A percentile compares a stretch with the other conserved stretches of the same genome.
Evolutionary conservation across 2,329 filamentous ascomycete species (phyloP).

Genomic region (Diaporthe australafricana): DNA sequence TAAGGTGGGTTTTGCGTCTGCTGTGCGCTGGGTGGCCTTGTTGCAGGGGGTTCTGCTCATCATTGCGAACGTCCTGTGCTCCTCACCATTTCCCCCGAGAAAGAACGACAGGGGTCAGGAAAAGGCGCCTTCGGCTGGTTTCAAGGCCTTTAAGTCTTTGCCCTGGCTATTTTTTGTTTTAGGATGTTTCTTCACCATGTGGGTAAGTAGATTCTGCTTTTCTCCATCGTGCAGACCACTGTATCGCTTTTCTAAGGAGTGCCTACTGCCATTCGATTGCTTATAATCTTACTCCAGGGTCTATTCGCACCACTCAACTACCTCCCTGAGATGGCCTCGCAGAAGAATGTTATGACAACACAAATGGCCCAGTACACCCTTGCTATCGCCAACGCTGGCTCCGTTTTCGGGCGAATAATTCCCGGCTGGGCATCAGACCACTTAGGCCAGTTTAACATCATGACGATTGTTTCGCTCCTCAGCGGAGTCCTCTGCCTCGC

Average conservation of each 20-base stretch:
- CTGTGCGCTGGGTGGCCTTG: constrained; percentile 1
- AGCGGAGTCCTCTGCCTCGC: not conserved
- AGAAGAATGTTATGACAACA: not conserved
- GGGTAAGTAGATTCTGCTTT: not conserved
- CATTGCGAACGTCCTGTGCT: not conserved
- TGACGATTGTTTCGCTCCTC: not conserved
- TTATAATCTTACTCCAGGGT: not conserved
- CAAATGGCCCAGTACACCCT: constrained; percentile 11
- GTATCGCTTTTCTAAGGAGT: not conserved
- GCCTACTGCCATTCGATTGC: not conserved
- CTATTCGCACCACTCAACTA: constrained; percentile 1
- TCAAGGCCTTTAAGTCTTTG: not conserved
- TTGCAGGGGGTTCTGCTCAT: not conserved
- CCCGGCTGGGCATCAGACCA: constrained; percentile 6
- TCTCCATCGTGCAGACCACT: not conserved
- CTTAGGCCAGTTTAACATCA: constrained; percentile 1
- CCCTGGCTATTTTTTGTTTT: not conserved
- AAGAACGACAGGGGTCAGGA: not conserved
- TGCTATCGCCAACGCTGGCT: constrained; percentile 8
- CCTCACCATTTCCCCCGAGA: not conserved
- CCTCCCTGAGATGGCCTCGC: not conserved
- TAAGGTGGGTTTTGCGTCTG: not conserved
- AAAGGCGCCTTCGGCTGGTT: not conserved
- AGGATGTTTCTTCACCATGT: constrained; percentile 11
- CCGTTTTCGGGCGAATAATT: not conserved